Evolutionary conservation across 805 yeast genomes (phyloP).

Genomic region (Yamadazyma laniorum): DNA sequence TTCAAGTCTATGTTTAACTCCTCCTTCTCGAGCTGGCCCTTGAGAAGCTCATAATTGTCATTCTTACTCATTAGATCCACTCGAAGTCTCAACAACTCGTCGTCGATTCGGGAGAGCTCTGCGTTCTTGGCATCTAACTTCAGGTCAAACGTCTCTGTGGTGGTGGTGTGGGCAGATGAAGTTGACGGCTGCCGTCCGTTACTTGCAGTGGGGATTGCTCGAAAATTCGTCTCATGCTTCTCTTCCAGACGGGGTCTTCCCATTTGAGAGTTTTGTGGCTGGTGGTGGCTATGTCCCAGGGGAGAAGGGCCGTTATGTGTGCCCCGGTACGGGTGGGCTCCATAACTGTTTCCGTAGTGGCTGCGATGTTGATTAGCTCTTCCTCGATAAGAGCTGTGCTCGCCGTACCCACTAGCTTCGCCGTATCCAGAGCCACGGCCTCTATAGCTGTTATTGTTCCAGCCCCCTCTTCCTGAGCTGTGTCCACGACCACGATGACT

Average conservation of each 20-base stretch:
- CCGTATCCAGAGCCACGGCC: constrained; percentile 17
- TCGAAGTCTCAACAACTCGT: constrained; percentile 5
- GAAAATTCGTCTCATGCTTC: no score
- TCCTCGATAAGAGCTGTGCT: constrained; percentile 2
- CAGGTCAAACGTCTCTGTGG: no score
- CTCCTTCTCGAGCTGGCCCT: constrained; percentile 29
- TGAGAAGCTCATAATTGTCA: constrained; percentile 6
- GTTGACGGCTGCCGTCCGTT: no score
- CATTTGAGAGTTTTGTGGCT: neutral
- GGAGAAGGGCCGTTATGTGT: neutral
- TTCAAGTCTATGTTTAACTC: constrained; percentile 35
- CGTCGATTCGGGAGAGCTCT: constrained; percentile 3
- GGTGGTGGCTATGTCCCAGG: neutral
- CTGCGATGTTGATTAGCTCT: neutral
- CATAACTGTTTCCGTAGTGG: neutral
- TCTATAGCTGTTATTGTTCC: neutral
- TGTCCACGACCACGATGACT: constrained; percentile 6
- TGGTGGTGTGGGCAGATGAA: neutral
- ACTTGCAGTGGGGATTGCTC: no score
- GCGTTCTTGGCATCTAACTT: constrained; percentile 1
- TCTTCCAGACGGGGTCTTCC: neutral
- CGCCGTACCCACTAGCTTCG: neutral
- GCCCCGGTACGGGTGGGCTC: neutral
- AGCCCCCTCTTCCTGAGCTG: constrained; percentile 19
- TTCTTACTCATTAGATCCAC: neutral